Conservation (phyloP, 495 filamentous ascomycete species). For the Thermochaetoides thermophila region DNA sequence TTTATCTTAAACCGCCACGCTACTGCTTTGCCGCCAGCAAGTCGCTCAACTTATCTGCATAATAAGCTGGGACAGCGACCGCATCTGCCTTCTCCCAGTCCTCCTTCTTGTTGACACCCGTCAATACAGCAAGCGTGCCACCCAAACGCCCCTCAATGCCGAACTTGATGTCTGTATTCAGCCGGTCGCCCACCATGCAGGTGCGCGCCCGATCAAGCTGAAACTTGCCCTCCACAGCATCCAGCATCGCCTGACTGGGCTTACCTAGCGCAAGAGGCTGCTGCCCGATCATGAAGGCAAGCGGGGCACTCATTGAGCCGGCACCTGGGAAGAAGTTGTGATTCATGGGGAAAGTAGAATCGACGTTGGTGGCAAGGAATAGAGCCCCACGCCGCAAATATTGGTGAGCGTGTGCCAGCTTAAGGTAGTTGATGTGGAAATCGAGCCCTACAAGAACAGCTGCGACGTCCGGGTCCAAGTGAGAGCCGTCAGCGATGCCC, state of each 20-base stretch:
- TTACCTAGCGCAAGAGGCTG: slow-evolving; percentile 74
- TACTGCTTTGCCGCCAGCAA: slow-evolving; percentile 18
- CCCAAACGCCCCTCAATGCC: slow-evolving; percentile 82
- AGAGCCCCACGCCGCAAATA: slow-evolving; percentile 73
- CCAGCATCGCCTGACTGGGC: slow-evolving; percentile 98
- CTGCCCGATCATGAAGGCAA: slow-evolving; percentile 57
- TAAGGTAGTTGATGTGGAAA: slow-evolving; percentile 88
- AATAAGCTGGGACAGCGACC: slow-evolving; percentile 54
- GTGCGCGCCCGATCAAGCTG: slow-evolving; percentile 66
- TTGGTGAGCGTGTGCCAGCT: slow-evolving; percentile 67
- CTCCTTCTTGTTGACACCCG: slow-evolving; percentile 70
- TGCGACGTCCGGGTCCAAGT: slow-evolving; percentile 75
- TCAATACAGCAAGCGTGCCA: slow-evolving; percentile 82
- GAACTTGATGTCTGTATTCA: slow-evolving; percentile 94
- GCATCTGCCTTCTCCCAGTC: slow-evolving; percentile 56
- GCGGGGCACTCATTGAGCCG: slow-evolving; percentile 63
- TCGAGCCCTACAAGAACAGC: slow-evolving; percentile 83
- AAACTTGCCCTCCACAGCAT: slow-evolving; percentile 93
- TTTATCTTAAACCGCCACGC: not conserved
- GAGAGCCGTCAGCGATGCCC: slow-evolving; percentile 55
- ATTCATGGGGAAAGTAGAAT: slow-evolving; percentile 70
- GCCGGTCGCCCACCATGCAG: slow-evolving; percentile 92
- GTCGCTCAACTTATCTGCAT: slow-evolving; percentile 72
- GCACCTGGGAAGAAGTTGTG: slow-evolving; percentile 81
- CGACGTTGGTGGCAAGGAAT: slow-evolving; percentile 88